phyloP scores from a whole-genome alignment of 1,139 yeast species.

The Suhomyces wounanorum region DNA sequence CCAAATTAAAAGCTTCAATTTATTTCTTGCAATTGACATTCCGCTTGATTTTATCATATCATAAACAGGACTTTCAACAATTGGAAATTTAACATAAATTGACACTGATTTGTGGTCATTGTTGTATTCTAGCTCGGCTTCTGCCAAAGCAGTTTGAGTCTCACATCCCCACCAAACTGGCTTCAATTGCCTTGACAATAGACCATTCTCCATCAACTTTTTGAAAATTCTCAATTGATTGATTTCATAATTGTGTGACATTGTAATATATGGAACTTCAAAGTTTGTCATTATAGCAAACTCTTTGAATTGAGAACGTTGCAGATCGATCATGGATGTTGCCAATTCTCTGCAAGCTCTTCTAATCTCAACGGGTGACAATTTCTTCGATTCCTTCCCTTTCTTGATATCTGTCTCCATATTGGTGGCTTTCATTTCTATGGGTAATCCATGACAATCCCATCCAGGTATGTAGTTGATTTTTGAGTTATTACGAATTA shows the following conservation, averaged over 20 bases:
- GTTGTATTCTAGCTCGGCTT: conserved; percentile 90
- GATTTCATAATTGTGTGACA: conserved; percentile 69
- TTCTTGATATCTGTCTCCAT: conserved; percentile 41
- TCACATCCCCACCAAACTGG: conserved; percentile 99
- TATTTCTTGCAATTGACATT: background rate
- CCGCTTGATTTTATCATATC: conserved; percentile 8
- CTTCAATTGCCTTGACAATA: conserved; percentile 79
- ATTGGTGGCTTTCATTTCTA: conserved; percentile 72
- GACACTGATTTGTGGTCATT: conserved; percentile 72
- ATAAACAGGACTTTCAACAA: conserved; percentile 19
- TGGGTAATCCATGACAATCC: conserved; percentile 99
- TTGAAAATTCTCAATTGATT: conserved; percentile 73
- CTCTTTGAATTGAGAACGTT: conserved; percentile 61
- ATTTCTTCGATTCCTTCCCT: conserved; percentile 21
- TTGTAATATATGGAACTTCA: conserved; percentile 68
- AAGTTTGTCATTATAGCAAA: conserved; percentile 88
- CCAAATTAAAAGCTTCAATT: conserved; percentile 64
- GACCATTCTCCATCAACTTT: conserved; percentile 61
- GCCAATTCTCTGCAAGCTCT: conserved; percentile 72
- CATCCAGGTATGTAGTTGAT: conserved; percentile 88
- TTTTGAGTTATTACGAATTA: conserved; percentile 56
- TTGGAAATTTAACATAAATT: conserved; percentile 69
- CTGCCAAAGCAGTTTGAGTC: conserved; percentile 92
- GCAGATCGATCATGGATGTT: conserved; percentile 58
- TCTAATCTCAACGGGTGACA: conserved; percentile 54